These are phyloP conservation scores for Artomyces pyxidatus DNA, from an alignment of 768 basidiomycete species.

Conservation along the genomic window DNA sequence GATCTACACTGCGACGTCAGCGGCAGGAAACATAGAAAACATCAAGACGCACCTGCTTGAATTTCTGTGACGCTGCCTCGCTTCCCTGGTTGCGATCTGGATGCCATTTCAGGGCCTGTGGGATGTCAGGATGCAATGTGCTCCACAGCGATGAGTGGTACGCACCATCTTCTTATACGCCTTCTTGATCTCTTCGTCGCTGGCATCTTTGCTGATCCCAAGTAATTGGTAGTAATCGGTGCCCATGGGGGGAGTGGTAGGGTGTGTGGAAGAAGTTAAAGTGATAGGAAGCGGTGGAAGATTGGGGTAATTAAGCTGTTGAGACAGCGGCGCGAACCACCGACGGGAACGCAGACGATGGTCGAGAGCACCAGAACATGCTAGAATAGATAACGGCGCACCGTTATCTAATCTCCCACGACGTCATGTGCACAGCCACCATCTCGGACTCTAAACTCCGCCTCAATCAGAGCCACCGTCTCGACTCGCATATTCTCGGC, in stretches of 20 bases:
- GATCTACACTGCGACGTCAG: slow-evolving; percentile 41
- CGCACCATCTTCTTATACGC: slow-evolving; percentile 91
- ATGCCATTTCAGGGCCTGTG: slow-evolving; percentile 85
- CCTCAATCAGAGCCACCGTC: not conserved
- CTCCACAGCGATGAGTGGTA: slow-evolving; percentile 1
- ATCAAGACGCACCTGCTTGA: slow-evolving; percentile 65
- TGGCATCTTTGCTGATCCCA: slow-evolving; percentile 63
- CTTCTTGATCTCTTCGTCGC: slow-evolving; percentile 84
- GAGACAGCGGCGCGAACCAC: not conserved
- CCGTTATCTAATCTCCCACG: not conserved
- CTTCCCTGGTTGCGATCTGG: slow-evolving; percentile 86
- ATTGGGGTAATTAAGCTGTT: not conserved
- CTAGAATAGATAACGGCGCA: slow-evolving; percentile 6
- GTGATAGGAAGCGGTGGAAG: not conserved
- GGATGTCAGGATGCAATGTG: slow-evolving; percentile 2
- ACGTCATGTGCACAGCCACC: not conserved
- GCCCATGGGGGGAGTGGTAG: slow-evolving; percentile 43
- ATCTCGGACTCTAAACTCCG: not conserved
- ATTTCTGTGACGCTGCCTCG: slow-evolving; percentile 80
- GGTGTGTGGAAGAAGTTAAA: not conserved
- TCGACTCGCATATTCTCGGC: no score
- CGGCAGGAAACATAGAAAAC: not conserved
- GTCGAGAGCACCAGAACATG: slow-evolving; percentile 5
- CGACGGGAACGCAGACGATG: not conserved
- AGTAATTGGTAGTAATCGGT: slow-evolving; percentile 85